phyloP scores from a whole-genome alignment of 2,329 filamentous ascomycete species.

The Arthroderma uncinatum region DNA sequence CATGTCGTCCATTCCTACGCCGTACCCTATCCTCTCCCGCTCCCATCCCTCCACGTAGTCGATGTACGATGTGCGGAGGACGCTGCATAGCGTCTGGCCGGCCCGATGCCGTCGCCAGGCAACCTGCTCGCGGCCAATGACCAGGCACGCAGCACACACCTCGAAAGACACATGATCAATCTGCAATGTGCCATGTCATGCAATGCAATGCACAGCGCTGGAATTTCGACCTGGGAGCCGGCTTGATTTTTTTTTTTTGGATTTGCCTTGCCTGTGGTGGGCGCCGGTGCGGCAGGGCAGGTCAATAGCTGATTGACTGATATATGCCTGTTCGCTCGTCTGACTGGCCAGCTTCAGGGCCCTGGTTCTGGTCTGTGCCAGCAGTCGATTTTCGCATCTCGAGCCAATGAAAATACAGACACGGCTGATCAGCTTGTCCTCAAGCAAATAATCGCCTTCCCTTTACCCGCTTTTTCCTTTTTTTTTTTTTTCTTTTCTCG shows the following conservation, averaged over 20 bases:
- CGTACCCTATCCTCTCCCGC: background rate
- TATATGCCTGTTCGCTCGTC: background rate
- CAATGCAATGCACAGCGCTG: conserved; percentile 1
- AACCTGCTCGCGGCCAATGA: background rate
- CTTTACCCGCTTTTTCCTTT: background rate
- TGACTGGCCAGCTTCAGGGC: background rate
- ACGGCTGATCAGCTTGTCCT: background rate
- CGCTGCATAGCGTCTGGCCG: background rate
- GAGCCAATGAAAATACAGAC: background rate
- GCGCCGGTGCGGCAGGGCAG: background rate
- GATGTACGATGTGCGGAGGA: background rate
- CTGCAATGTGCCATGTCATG: conserved; percentile 5
- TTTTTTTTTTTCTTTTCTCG: background rate
- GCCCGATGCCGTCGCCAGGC: background rate
- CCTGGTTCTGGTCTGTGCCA: conserved; percentile 3
- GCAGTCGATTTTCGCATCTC: background rate
- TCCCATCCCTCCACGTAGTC: background rate
- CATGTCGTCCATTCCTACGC: background rate
- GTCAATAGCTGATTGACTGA: background rate
- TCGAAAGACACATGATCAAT: conserved; percentile 3
- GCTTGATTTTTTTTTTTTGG: background rate
- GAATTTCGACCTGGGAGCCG: background rate
- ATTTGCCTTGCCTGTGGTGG: too few relatives aligned
- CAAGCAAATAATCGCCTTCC: background rate
- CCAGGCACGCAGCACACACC: background rate